These are phyloP conservation scores for Paraurostyla sp. DNA, from an alignment of 73 alveolate species.

Conservation along the genomic window DNA sequence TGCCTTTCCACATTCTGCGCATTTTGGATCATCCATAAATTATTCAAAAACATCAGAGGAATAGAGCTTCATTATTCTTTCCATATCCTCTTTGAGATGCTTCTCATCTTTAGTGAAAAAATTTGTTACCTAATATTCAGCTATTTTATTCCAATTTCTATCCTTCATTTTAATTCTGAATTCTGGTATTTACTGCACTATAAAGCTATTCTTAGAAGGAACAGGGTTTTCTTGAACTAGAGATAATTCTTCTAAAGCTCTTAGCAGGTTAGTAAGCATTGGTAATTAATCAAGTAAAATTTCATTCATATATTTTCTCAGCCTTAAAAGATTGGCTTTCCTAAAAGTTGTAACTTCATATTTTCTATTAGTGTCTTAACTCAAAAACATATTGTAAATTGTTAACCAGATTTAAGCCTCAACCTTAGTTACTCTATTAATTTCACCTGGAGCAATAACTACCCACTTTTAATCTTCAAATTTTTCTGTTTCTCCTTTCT, in stretches of 20 bases:
- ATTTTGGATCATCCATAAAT: constrained; percentile 95
- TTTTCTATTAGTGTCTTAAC: constrained; percentile 95
- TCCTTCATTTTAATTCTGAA: constrained; percentile 71
- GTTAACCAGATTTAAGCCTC: constrained; percentile 99
- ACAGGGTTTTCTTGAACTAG: constrained; percentile 74
- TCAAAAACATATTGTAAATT: constrained; percentile 97
- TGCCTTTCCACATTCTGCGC: constrained; percentile 93
- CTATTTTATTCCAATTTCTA: constrained; percentile 88
- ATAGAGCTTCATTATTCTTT: constrained; percentile 88
- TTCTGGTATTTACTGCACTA: constrained; percentile 89
- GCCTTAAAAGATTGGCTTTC: constrained; percentile 93
- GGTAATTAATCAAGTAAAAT: constrained; percentile 98
- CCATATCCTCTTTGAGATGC: constrained; percentile 80
- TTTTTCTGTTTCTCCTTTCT: constrained; percentile 89
- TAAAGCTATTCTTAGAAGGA: constrained; percentile 74
- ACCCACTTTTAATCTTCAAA: constrained; percentile 96
- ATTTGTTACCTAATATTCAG: constrained; percentile 74
- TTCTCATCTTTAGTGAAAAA: constrained; percentile 75
- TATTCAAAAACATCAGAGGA: constrained; percentile 92
- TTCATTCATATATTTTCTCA: constrained; percentile 98
- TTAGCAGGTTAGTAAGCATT: constrained; percentile 90
- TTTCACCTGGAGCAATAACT: constrained; percentile 68
- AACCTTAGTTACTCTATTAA: constrained; percentile 86
- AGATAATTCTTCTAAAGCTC: constrained; percentile 97
- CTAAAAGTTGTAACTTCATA: constrained; percentile 98